Base-by-base conservation (phyloP, 2,329 filamentous ascomycete genomes). In the Pseudogymnoascus sp. region DNA sequence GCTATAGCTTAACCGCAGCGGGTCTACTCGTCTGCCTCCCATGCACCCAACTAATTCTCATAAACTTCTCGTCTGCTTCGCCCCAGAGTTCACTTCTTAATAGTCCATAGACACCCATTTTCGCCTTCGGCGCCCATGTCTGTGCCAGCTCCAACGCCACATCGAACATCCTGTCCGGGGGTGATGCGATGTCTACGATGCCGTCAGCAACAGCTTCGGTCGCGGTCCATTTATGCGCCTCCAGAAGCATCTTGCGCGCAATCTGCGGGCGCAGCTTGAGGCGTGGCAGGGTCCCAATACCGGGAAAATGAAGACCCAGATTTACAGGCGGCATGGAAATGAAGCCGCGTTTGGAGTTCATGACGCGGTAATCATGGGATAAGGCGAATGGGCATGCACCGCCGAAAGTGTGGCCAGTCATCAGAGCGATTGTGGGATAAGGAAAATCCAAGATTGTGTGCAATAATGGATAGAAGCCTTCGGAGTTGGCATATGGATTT, bases 211-310 rank as follows among this genome's bases (percentile, higher is more conserved):
- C 63, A 2, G 81, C 81, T 63, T 80, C 74, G 63, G 76, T 73
- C 0, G 78, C 79, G 0, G 81, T 84, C 79, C 79, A 84, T 39
- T 71, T 73, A 62, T 83, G 78, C 15, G 80, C 81, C 67, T 83
- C 80, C 3, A 83, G 73, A 31, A 83, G 69, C 80, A 83, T 82
- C 66, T 81, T 81, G 4, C 79, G 71, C 11, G 80, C 79, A n/a
- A 82, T 70, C 50, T 77, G 73, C 8, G 80, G 78, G 0, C 70
- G 73, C 2, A 83, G 73, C 66, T 83, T 83, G 6, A 82, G 71
- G 1, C 80, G 74, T 1, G 79, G 79, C 5, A 83, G 72, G 2
- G 75, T 72, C 3, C 80, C 81, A 57, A 83, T 82, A 8, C 81
- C 81, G 11, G 78, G 78, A 63, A 83, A 83, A 64, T 82, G 79